Evolutionary conservation across 225 moss, liverwort and hornwort genomes (phyloP), one percentile per base, ranked within the genome.

Genomic region (Pleurozium schreberi): DNA sequence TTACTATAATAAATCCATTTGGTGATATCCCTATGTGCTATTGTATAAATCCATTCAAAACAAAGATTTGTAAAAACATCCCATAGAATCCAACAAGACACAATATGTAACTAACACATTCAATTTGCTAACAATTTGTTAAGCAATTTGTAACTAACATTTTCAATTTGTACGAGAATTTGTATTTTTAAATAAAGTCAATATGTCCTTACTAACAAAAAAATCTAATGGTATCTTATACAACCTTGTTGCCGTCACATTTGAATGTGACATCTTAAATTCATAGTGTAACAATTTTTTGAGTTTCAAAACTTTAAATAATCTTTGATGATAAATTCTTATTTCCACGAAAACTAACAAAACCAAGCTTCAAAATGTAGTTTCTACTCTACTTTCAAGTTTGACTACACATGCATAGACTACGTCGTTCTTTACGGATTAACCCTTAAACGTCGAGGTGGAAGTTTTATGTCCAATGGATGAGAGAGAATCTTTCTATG

Each of bases 211-310:
- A 33, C 3, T 20, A 36, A 53, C 11, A 36, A 52, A 76, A 6
- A 20, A 0, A 33, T 50, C 12, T 20, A 34, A 33, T 33, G 8
- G 12, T 4, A 0, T 52, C 34, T 34, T 21, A 34, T 52, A 1
- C 22, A 36, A 3, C 13, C 2, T 75, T 0, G 0, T 2, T 0
- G 1, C 2, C 0, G 0, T 21, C 0, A 52, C 5, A 52, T 52
- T 75, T 52, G 4, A 75, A 50, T 75, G 34, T 21, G 34, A 8
- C 2, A 34, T 21, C 34, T 50, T 34, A 31, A 34, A 13, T 50
- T 21, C 13, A 13, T 52, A 20, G 14, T 5, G 8, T 75, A 50
- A 13, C 2, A 20, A 53, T 13, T 14, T 16, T 53, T 53, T 16
- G n/a, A n/a, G n/a, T n/a, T n/a, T n/a, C n/a, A n/a, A n/a, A n/a